phyloP scores from a whole-genome alignment of 805 yeast genomes.

The Kazachstania psychrophila region DNA sequence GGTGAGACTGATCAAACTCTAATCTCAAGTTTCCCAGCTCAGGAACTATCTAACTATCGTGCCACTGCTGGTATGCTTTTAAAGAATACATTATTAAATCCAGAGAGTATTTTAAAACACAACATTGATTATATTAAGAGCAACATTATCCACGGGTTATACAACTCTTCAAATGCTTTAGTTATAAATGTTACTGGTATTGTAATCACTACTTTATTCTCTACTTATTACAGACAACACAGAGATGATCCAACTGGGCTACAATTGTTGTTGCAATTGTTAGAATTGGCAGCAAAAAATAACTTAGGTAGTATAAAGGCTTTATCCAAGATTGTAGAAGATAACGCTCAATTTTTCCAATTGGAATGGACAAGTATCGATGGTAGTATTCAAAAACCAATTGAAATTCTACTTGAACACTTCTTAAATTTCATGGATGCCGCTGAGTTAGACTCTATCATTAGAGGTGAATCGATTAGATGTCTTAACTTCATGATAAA shows the following conservation, averaged over 20 bases:
- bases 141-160: conserved; percentile 35
- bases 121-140: conserved; percentile 37
- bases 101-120: conserved; percentile 20
- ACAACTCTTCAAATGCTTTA: conserved; percentile 27
- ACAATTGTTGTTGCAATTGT: conserved; percentile 52
- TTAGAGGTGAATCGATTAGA: conserved; percentile 54
- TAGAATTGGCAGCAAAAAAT: conserved; percentile 47
- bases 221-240: conserved; percentile 34
- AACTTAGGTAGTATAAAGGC: conserved; percentile 52
- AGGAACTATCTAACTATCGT: conserved; percentile 33
- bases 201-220: conserved; percentile 74
- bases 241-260: conserved; percentile 46
- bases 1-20: conserved; percentile 38
- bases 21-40: conserved; percentile 11
- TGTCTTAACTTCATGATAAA: conserved; percentile 73
- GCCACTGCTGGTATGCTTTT: conserved; percentile 85
- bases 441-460: conserved; percentile 29
- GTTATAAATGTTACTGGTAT: conserved; percentile 86
- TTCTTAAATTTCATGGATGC: conserved; percentile 45
- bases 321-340: conserved; percentile 83
- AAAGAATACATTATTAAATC: conserved; percentile 58
- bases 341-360: conserved; percentile 59
- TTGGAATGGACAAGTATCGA: conserved; percentile 41
- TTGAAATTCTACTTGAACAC: conserved; percentile 56
- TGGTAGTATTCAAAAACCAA: conserved; percentile 38